These are phyloP conservation scores for Paspalum vaginatum DNA, from an alignment of 176 grass and related monocot genomes.

Conservation along the genomic window DNA sequence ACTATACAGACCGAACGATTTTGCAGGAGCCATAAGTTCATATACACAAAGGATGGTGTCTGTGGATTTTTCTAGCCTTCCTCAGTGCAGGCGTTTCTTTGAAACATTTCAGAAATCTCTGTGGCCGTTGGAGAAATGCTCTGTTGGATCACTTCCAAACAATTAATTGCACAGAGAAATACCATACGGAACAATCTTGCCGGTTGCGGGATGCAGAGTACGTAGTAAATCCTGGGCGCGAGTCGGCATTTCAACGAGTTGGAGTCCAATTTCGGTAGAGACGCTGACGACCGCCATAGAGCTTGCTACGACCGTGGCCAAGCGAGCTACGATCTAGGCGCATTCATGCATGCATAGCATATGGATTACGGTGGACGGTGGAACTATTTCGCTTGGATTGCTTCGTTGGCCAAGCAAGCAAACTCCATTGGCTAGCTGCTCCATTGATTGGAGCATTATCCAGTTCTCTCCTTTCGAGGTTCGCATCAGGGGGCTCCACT, in stretches of 20 bases:
- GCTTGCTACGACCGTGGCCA: background rate
- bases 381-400: background rate
- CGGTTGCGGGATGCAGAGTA: no score
- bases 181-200: no score
- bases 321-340: background rate
- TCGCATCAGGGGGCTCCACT: background rate
- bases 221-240: no score
- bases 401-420: background rate
- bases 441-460: constrained; percentile 40
- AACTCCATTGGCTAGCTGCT: background rate
- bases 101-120: background rate
- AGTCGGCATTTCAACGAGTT: background rate
- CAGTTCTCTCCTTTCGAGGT: constrained; percentile 32
- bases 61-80: background rate
- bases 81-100: background rate
- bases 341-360: background rate
- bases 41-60: no score
- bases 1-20: no score
- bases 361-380: background rate
- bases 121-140: background rate
- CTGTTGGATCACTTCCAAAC: no score
- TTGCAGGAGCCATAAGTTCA: no score
- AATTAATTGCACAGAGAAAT: no score
- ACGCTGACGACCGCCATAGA: background rate
- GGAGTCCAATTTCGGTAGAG: background rate